Conservation (phyloP, 345 rosid genomes). For the Sonneratia alba region DNA sequence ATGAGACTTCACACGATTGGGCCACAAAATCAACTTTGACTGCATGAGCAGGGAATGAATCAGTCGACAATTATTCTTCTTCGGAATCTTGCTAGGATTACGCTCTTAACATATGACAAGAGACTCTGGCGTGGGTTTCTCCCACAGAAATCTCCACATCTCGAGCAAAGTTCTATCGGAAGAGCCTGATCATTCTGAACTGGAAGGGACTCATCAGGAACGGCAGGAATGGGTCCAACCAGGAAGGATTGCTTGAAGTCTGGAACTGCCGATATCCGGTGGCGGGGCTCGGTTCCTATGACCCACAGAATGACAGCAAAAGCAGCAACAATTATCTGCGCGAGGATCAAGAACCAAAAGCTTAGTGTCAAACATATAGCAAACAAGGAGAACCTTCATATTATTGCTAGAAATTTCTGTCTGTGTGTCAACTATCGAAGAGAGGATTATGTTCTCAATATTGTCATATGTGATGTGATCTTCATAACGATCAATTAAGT, state of each 20-base stretch:
- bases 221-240: slow-evolving; percentile 22
- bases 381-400: neutral
- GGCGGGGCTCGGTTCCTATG: slow-evolving; percentile 18
- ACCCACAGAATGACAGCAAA: slow-evolving; percentile 25
- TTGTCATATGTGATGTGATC: no score
- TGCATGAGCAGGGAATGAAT: no score
- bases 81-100: slow-evolving; percentile 10
- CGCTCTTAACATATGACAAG: slow-evolving; percentile 10
- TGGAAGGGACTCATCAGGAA: neutral
- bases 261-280: neutral
- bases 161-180: slow-evolving; percentile 11
- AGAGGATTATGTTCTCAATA: neutral
- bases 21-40: neutral
- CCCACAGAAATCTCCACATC: slow-evolving; percentile 13
- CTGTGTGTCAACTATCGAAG: no score
- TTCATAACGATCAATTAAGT: neutral
- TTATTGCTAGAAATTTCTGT: neutral
- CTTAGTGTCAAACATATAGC: neutral
- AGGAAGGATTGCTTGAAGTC: slow-evolving; percentile 35
- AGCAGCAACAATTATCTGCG: slow-evolving; percentile 24
- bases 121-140: slow-evolving; percentile 8
- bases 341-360: neutral
- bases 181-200: slow-evolving; percentile 1
- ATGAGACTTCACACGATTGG: neutral
- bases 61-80: slow-evolving; percentile 10